Evolutionary conservation across 1,284 basidiomycete genomes (phyloP).

Genomic region (Puccinia horiana): DNA sequence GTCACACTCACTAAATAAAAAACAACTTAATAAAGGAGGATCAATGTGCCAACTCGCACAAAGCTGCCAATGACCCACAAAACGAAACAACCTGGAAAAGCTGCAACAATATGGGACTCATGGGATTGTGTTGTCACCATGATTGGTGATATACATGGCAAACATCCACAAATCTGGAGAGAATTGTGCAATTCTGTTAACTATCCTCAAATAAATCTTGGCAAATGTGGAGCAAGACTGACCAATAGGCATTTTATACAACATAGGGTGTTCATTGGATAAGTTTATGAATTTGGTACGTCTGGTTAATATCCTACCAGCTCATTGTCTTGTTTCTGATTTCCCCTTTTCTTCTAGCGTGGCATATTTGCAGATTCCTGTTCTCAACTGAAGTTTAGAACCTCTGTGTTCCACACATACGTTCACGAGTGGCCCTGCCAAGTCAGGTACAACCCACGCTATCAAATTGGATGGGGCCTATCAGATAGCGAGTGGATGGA

Average conservation of each 20-base stretch:
- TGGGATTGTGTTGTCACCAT: slow-evolving; percentile 12
- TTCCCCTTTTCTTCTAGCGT: background rate
- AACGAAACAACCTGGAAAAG: slow-evolving; percentile 14
- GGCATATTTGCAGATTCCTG: background rate
- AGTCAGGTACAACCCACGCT: background rate
- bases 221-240: background rate
- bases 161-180: background rate
- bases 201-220: background rate
- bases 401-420: slow-evolving; percentile 15
- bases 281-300: slow-evolving; percentile 12
- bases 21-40: background rate
- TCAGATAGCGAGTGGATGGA: slow-evolving; percentile 15
- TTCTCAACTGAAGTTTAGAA: background rate
- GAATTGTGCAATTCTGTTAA: background rate
- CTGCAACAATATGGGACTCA: slow-evolving; percentile 12
- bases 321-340: background rate
- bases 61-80: background rate
- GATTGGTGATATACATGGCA: background rate
- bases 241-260: background rate
- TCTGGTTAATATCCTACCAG: background rate
- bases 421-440: slow-evolving; percentile 30
- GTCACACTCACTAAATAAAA: background rate
- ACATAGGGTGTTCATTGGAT: slow-evolving; percentile 26
- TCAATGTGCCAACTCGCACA: slow-evolving; percentile 13
- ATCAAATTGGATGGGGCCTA: slow-evolving; percentile 4